Percentiles rank a stretch among this genome's conserved stretches.
These are phyloP conservation scores for Cystofilobasidium bisporidii DNA, from an alignment of 768 basidiomycete genomes.

Conservation along the genomic window DNA sequence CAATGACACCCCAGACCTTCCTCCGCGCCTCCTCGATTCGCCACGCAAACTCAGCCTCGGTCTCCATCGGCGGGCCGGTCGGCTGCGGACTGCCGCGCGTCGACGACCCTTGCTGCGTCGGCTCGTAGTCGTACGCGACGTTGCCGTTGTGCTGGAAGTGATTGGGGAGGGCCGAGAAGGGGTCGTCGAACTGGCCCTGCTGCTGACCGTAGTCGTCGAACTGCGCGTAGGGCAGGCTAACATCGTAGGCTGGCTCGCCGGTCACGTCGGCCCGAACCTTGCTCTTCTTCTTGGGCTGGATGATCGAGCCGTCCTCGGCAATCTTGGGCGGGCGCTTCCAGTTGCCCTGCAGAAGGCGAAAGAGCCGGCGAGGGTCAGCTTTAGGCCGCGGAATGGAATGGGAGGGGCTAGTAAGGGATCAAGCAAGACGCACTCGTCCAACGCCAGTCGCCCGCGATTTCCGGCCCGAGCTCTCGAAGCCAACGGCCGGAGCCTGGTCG, in stretches of 20 bases:
- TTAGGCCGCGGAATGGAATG: not conserved
- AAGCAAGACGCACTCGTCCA: not conserved
- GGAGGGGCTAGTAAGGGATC: no score
- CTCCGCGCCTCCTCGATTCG: constrained; percentile 66
- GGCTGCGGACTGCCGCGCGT: not conserved
- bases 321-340: constrained; percentile 4
- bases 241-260: not conserved
- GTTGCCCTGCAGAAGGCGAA: not conserved
- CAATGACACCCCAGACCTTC: constrained; percentile 85
- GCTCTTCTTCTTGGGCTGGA: no score
- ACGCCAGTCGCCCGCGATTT: constrained; percentile 3
- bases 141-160: not conserved
- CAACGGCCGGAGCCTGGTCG: not conserved
- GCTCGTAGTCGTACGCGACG: not conserved
- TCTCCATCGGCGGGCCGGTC: constrained; percentile 3
- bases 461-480: not conserved
- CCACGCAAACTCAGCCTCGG: constrained; percentile 7
- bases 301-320: not conserved
- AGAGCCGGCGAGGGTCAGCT: not conserved
- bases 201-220: not conserved
- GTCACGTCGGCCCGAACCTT: no score
- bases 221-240: not conserved
- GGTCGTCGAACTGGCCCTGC: not conserved
- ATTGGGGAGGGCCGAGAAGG: not conserved
- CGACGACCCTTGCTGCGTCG: not conserved